These are phyloP conservation scores for Geotrichum siamense DNA, from an alignment of 1,139 yeast genomes.

Conservation along the genomic window DNA sequence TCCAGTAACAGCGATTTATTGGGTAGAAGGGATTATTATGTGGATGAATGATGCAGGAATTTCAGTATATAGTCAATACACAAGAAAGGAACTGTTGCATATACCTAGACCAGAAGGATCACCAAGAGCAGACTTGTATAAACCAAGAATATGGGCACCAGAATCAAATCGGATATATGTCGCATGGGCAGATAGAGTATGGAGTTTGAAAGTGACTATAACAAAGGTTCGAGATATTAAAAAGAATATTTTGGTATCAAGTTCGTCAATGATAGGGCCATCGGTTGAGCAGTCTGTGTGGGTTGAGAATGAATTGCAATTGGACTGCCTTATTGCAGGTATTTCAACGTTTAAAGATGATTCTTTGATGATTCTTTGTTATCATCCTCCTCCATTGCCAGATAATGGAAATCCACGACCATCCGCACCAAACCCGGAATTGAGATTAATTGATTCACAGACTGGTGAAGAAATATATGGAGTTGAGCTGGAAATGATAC, in stretches of 20 bases:
- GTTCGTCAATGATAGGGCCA: slow-evolving; percentile 34
- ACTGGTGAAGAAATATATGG: slow-evolving; percentile 74
- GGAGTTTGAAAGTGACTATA: slow-evolving; percentile 54
- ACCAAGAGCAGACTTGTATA: slow-evolving; percentile 72
- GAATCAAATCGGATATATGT: slow-evolving; percentile 63
- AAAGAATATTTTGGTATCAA: slow-evolving; percentile 20
- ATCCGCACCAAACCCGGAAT: slow-evolving; percentile 50
- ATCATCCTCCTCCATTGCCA: slow-evolving; percentile 29
- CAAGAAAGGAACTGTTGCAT: slow-evolving; percentile 36
- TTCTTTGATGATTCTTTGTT: slow-evolving; percentile 36
- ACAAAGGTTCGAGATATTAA: slow-evolving; percentile 12
- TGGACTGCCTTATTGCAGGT: slow-evolving; percentile 68
- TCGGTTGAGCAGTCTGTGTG: slow-evolving; percentile 47
- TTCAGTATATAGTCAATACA: slow-evolving; percentile 30
- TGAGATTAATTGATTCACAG: slow-evolving; percentile 56
- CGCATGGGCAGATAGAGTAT: slow-evolving; percentile 78
- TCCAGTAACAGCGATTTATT: slow-evolving; percentile 61
- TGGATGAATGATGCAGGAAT: slow-evolving; percentile 89
- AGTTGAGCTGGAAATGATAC: slow-evolving; percentile 67
- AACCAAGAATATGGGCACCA: slow-evolving; percentile 69
- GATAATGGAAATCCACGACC: slow-evolving; percentile 19
- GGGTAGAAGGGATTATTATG: slow-evolving; percentile 51
- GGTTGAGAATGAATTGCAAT: slow-evolving; percentile 47
- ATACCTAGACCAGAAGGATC: slow-evolving; percentile 54
- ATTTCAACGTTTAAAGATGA: slow-evolving; percentile 53